phyloP scores from a whole-genome alignment of 805 yeast genomes.

The Blastobotrys peoriensis region DNA sequence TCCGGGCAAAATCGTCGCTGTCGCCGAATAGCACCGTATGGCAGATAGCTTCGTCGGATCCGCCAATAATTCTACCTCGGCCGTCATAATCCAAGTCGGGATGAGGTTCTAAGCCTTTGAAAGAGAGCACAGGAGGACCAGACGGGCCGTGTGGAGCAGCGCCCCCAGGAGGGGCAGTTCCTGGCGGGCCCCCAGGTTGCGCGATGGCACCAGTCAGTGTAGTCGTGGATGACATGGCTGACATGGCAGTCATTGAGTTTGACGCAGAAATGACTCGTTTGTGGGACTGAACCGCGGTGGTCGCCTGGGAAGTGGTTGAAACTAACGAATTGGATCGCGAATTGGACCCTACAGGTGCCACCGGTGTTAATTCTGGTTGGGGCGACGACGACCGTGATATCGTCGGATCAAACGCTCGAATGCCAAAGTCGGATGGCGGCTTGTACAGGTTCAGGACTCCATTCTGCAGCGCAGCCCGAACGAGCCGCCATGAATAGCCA shows the following conservation, averaged over 20 bases:
- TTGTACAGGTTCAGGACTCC: constrained; percentile 57
- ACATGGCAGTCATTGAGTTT: constrained; percentile 3
- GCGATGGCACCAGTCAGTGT: constrained; percentile 6
- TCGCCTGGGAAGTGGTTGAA: background rate
- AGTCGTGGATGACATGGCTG: constrained; percentile 8
- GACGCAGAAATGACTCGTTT: constrained; percentile 2
- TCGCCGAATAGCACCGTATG: constrained; percentile 64
- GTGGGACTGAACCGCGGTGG: constrained; percentile 1
- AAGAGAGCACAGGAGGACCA: constrained; percentile 8
- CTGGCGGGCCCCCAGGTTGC: constrained; percentile 4
- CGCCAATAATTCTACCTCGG: constrained; percentile 43
- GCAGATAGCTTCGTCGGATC: constrained; percentile 65
- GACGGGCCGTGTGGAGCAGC: background rate
- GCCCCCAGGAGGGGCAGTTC: background rate
- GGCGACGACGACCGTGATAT: constrained; percentile 9
- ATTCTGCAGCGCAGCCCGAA: constrained; percentile 65
- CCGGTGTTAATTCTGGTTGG: background rate
- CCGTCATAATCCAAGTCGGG: constrained; percentile 52
- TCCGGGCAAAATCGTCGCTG: constrained; percentile 34
- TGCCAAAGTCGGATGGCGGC: constrained; percentile 44
- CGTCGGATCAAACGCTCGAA: constrained; percentile 31
- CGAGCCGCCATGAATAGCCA: constrained; percentile 37
- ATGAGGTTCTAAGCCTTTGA: constrained; percentile 40
- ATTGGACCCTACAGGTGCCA: constrained; percentile 6
- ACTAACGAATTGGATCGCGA: background rate